Evolutionary conservation across 257 asterid genomes (phyloP).

Genomic region (Nicotiana benthamiana): DNA sequence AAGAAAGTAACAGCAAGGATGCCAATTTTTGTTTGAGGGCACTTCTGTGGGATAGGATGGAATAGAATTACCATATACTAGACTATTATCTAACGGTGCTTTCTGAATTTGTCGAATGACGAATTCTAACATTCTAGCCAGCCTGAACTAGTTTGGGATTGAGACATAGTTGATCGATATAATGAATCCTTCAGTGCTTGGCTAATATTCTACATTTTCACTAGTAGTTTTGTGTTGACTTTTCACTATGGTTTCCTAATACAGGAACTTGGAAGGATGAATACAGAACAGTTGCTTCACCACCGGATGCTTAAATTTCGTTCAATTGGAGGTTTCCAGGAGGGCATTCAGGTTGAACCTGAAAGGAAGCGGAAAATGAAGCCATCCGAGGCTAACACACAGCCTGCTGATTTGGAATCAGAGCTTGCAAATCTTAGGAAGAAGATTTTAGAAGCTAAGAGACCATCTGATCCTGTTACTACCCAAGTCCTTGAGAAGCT

Average conservation of each 20-base stretch:
- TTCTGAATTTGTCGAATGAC: not conserved
- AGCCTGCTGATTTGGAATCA: slow-evolving; percentile 40
- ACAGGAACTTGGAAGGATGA: slow-evolving; percentile 77
- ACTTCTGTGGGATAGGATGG: not conserved
- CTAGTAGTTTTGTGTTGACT: not conserved
- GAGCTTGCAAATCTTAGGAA: slow-evolving; percentile 56
- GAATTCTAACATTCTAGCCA: not conserved
- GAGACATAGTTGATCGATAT: not conserved
- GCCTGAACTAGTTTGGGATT: not conserved
- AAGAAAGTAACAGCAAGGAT: no score
- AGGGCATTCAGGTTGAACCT: slow-evolving; percentile 62
- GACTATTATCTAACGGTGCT: not conserved
- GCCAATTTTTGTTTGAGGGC: no score
- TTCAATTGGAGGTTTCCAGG: slow-evolving; percentile 55
- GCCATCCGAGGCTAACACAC: slow-evolving; percentile 24
- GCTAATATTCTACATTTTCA: not conserved
- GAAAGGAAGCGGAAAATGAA: slow-evolving; percentile 52
- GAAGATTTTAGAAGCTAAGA: slow-evolving; percentile 42
- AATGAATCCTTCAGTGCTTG: not conserved
- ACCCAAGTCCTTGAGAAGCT: slow-evolving; percentile 46
- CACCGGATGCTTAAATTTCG: slow-evolving; percentile 71
- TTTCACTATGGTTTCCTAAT: not conserved
- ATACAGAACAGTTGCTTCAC: slow-evolving; percentile 47
- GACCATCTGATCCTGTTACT: slow-evolving; percentile 27
- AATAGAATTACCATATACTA: not conserved